Base-by-base conservation (phyloP, 2,329 filamentous ascomycete genomes). In the Chrysoporthe deuterocubensis region DNA sequence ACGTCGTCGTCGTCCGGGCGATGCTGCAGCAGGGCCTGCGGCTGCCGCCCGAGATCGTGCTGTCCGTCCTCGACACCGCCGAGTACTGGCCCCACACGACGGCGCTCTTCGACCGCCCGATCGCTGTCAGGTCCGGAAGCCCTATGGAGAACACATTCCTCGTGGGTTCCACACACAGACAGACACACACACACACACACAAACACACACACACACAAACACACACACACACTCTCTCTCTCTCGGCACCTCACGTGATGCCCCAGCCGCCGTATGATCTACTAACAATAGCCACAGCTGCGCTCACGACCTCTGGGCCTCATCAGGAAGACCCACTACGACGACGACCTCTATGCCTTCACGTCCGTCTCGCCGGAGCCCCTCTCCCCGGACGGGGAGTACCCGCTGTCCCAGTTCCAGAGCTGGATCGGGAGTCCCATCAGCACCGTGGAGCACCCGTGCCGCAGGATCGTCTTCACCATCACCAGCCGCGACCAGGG, bases 31-130 rank as follows among this genome's bases (percentile, higher is more conserved):
- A 80, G 64, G 78, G 76, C 13, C 75, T 77, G 7, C 74, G 74
- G 2, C 76, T 90, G 1, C 88, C 88, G 0, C 75, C 80, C 1
- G 88, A 90, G 69, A 68, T 90, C 0, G 78, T 88, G 48, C 83
- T 89, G 72, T 74, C 76, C 58, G 82, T 90, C 58, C 76, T 90
- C 65, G 87, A 90, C 72, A 74, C 79, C 40, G 88, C 87, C 65
- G 87, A 89, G 75, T 90, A 90, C 75, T 90, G 88, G 88, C 83
- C 83, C 16, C 84, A 84, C 71, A 82, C 83, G 0, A 76, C 78
- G 0, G 69, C 78, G 57, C 74, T 77, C 61, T 78, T 73, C 67
- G 67, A 70, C 6, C 63, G 70, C 13, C 9, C 44, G 4, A 37
- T 68, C 42, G 46, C 34, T 2, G 63, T 66, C 11, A 37, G 34